These are phyloP conservation scores for Agapanthus africanus DNA, from an alignment of 106 monocot species.

Conservation along the genomic window DNA sequence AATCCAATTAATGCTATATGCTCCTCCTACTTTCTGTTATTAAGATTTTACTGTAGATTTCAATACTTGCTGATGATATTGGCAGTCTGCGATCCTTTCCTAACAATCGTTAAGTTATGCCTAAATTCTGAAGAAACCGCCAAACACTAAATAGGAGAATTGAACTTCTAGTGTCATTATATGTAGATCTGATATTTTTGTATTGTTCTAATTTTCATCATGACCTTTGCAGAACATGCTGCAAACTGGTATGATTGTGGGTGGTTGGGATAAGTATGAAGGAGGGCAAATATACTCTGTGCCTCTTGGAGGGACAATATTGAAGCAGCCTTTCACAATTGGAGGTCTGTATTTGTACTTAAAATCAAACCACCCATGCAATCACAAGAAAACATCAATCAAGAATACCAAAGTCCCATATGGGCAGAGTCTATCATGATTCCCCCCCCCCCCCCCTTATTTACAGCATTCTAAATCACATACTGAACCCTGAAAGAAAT, in stretches of 20 bases:
- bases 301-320: conserved; percentile 91
- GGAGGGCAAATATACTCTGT: conserved; percentile 91
- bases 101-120: no score
- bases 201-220: conserved; percentile 4
- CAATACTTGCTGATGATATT: not conserved
- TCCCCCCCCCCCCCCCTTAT: not conserved
- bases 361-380: no score
- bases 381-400: not conserved
- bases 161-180: not conserved
- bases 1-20: no score
- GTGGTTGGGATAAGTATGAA: conserved; percentile 95
- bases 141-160: not conserved
- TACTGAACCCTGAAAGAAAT: not conserved
- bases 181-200: not conserved
- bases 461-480: not conserved
- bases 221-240: conserved; percentile 64
- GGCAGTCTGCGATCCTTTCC: not conserved
- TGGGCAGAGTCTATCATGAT: no score
- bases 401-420: no score
- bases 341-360: no score
- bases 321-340: conserved; percentile 81
- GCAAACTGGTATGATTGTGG: conserved; percentile 89
- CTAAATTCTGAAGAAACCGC: not conserved
- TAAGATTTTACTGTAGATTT: no score
- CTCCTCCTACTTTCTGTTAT: no score